Conservation (phyloP, 2,329 filamentous ascomycete genomes). For the Nemania abortiva region DNA sequence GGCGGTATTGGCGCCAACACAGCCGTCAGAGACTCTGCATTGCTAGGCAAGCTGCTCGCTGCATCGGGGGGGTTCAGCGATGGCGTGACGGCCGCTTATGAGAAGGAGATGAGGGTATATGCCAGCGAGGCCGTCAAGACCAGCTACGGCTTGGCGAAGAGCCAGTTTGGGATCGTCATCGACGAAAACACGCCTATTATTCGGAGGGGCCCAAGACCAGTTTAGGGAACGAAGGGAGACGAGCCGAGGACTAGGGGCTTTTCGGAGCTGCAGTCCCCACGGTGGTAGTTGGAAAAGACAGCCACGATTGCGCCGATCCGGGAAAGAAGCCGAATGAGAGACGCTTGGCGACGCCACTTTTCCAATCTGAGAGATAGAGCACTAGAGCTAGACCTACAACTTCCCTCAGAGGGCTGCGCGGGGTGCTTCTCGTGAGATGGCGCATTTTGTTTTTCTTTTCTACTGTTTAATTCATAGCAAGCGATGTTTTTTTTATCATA, state of each 20-base stretch:
- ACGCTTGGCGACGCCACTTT: background rate
- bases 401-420: conserved; percentile 2
- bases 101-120: conserved; percentile 72
- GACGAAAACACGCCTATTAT: conserved; percentile 39
- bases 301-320: conserved; percentile 20
- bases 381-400: background rate
- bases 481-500: background rate
- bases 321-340: conserved; percentile 36
- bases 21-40: conserved; percentile 65
- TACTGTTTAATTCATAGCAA: conserved; percentile 5
- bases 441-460: background rate
- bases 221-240: conserved; percentile 6
- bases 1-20: conserved; percentile 70
- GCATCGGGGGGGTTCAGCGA: conserved; percentile 67
- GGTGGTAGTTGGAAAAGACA: conserved; percentile 8
- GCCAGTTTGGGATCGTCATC: conserved; percentile 58
- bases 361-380: background rate
- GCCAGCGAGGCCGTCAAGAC: conserved; percentile 65
- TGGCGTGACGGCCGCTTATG: conserved; percentile 68
- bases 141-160: conserved; percentile 64
- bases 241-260: background rate
- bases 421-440: conserved; percentile 5
- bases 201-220: conserved; percentile 17
- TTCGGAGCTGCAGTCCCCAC: conserved; percentile 10
- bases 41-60: conserved; percentile 63